phyloP scores from a whole-genome alignment of 2,329 filamentous ascomycete species.

The Ophiostoma montium region DNA sequence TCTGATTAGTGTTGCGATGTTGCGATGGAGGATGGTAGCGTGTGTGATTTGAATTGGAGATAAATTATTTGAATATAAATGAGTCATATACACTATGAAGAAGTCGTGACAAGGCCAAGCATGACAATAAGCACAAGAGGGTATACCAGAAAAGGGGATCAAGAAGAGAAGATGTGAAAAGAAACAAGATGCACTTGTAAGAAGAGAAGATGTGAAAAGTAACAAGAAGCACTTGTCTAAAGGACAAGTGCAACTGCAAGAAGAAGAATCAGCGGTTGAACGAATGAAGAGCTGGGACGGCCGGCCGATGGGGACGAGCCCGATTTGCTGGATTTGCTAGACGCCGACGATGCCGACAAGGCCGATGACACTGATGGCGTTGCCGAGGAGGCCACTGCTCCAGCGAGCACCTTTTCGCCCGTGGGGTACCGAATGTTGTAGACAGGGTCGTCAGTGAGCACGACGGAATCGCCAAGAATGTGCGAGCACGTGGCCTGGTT shows the following conservation, averaged over 20 bases:
- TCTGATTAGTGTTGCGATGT: background rate
- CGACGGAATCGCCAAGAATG: conserved; percentile 24
- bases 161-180: background rate
- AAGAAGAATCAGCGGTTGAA: too few relatives aligned
- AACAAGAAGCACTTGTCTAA: too few relatives aligned
- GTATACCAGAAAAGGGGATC: background rate
- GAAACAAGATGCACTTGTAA: background rate
- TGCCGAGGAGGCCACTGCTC: background rate
- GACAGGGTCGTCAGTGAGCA: conserved; percentile 26
- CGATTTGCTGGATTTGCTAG: background rate
- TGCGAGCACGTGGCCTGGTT: conserved; percentile 33
- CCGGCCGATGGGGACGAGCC: too few relatives aligned
- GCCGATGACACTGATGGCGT: background rate
- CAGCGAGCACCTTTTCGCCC: conserved; percentile 27
- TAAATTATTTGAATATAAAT: too few relatives aligned
- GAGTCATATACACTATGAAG: too few relatives aligned
- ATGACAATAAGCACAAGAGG: too few relatives aligned
- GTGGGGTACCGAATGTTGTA: conserved; percentile 33
- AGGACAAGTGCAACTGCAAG: too few relatives aligned
- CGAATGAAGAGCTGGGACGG: too few relatives aligned
- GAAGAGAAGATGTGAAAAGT: too few relatives aligned
- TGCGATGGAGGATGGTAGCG: too few relatives aligned
- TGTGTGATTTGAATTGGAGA: too few relatives aligned
- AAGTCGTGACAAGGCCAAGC: too few relatives aligned
- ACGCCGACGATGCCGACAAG: background rate